A percentile compares a stretch with the other conserved stretches of the same genome.
Evolutionary conservation across 495 filamentous ascomycete genomes (phyloP).

Genomic region (Amniculicola lignicola): DNA sequence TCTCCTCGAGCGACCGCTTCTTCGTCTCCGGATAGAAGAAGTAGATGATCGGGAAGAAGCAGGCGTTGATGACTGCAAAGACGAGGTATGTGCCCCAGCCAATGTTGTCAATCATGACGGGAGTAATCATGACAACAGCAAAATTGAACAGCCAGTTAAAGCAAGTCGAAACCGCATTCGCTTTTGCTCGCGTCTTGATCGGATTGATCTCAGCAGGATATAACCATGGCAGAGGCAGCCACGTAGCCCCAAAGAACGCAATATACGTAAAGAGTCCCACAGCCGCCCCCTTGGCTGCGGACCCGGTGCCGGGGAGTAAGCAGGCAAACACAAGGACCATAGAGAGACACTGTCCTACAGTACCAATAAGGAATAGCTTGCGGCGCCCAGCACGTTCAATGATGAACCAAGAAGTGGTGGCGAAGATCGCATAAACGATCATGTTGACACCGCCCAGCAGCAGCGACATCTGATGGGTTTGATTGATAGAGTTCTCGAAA

Average conservation of each 20-base stretch:
- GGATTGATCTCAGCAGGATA: slow-evolving; percentile 68
- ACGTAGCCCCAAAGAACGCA: slow-evolving; percentile 54
- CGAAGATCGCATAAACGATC: slow-evolving; percentile 73
- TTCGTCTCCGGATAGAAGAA: slow-evolving; percentile 57
- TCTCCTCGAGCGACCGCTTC: slow-evolving; percentile 42
- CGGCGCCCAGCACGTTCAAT: slow-evolving; percentile 31
- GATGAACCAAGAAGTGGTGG: slow-evolving; percentile 74
- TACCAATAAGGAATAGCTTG: slow-evolving; percentile 31
- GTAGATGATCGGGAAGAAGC: slow-evolving; percentile 50
- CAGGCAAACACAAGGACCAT: slow-evolving; percentile 32
- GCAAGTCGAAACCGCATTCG: slow-evolving; percentile 61
- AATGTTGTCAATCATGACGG: slow-evolving; percentile 31
- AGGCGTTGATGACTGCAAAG: slow-evolving; percentile 50
- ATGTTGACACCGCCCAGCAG: slow-evolving; percentile 77
- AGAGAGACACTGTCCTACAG: slow-evolving; percentile 39
- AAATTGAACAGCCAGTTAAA: slow-evolving; percentile 55
- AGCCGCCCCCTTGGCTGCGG: slow-evolving; percentile 29
- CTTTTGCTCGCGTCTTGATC: slow-evolving; percentile 62
- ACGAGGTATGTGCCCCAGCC: slow-evolving; percentile 38
- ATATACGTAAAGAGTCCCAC: slow-evolving; percentile 36
- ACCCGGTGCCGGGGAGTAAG: slow-evolving; percentile 17
- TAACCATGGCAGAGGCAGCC: slow-evolving; percentile 61
- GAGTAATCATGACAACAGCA: slow-evolving; percentile 41
- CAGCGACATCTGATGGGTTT: slow-evolving; percentile 58
- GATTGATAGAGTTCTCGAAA: slow-evolving; percentile 62